These are phyloP conservation scores for Oryza meridionalis DNA, from an alignment of 176 grass and related monocot genomes.

Conservation along the genomic window DNA sequence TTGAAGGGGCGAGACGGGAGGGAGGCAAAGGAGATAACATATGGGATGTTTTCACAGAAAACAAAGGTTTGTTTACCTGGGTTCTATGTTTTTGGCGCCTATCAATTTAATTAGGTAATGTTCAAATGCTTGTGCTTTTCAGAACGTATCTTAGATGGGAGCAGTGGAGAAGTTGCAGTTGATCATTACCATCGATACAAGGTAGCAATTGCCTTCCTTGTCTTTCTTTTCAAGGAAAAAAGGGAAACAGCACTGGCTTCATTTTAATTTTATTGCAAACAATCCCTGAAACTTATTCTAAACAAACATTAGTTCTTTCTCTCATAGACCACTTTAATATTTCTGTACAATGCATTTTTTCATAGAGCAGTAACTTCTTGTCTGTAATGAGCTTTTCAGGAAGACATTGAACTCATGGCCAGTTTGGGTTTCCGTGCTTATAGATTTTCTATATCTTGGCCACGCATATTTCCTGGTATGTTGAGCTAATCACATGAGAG, in stretches of 20 bases:
- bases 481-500: conserved; percentile 31
- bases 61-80: conserved; percentile 58
- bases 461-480: conserved; percentile 94
- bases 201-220: conserved; percentile 36
- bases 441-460: conserved; percentile 97
- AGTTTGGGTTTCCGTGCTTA: conserved; percentile 87
- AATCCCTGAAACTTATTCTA: neutral
- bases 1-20: conserved; percentile 87
- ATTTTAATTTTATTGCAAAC: neutral
- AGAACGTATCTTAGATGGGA: conserved; percentile 74
- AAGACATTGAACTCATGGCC: conserved; percentile 95
- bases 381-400: conserved; percentile 55
- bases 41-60: conserved; percentile 92
- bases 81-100: neutral
- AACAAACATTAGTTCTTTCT: conserved; percentile 13
- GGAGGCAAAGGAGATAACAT: conserved; percentile 90
- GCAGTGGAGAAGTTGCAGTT: conserved; percentile 80
- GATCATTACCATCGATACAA: conserved; percentile 98
- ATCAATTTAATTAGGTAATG: conserved; percentile 10
- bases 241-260: neutral
- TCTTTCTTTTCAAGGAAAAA: neutral
- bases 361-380: conserved; percentile 24
- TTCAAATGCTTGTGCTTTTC: conserved; percentile 45
- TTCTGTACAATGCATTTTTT: conserved; percentile 1
- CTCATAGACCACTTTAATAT: neutral